Base-by-base conservation (phyloP, 805 yeast genomes). In the Candida ovalis region DNA sequence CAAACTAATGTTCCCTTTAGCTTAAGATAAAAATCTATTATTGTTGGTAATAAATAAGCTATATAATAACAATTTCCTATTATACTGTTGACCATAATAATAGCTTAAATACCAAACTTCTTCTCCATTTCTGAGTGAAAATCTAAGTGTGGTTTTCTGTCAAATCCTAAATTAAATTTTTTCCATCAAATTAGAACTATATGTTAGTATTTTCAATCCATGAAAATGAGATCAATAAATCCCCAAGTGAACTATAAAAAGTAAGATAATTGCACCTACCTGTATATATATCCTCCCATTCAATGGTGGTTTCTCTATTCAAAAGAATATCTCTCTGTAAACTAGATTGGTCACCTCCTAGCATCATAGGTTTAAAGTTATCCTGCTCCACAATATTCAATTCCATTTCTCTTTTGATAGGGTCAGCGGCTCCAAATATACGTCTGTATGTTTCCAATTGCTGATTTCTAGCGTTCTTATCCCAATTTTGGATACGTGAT, bases 211-310 rank as follows among this genome's bases (percentile, higher is more conserved):
- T 7, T 25, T 10, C 7, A 25, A 19, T 37, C 21, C 8, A 18
- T 19, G 33, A 19, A 15, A 24, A 21, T 8, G 37, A 10, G 22
- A 6, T 22, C 9, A 19, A 9, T 18, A 23, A 36, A 18, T 13
- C 6, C 5, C 18, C 19, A 36, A 36, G 6, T n/a, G 39, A 36
- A 24, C 12, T 19, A 3, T 22, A 23, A 17, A 5, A n/a, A 17
- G 21, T 4, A 24, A 13, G 5, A 43, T 60, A 17, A 17, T n/a
- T 35, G 22, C 7, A 35, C 38, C 3, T 59, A 64, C 77, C 85
- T 24, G 74, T 73, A 66, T 91, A 91, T 19, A 92, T 77, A 60
- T 94, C 98, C 60, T 94, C 98, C 97, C 98, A 92, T 59, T 88
- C 97, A 38, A 92, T 71, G 15, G 80, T 67, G 19, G 83, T 68